Evolutionary conservation across 805 yeast species (phyloP), one percentile per base, ranked within the genome.

Genomic region (Ogataea corticis): DNA sequence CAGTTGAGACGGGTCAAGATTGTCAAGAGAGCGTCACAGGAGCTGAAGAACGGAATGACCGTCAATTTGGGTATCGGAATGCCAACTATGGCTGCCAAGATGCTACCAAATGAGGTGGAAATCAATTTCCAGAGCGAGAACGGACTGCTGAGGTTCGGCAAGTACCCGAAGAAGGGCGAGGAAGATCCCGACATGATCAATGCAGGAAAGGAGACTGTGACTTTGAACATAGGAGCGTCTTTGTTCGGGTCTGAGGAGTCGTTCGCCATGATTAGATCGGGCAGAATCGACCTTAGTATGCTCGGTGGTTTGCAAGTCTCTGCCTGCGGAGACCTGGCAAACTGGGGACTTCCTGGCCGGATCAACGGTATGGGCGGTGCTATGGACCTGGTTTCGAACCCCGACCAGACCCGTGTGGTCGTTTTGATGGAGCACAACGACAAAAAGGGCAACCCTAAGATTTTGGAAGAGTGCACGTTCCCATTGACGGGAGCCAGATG

Each of bases 321-420:
- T 2, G 63, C 66, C 33, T 57, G 47, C 38, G 80, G 79, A 32
- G 80, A 75, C 46, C 66, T 75, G 31, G 80, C 80, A 33, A 75
- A 75, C 57, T 75, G 80, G 79, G 77, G 73, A 19, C 62, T 75
- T 5, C 80, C 80, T 1, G 79, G 79, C 7, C 63, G 68, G 46
- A 70, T 75, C 34, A 74, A 72, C 56, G 80, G 79, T 15, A 76
- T 75, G 74, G 80, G 80, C 18, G 79, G 80, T 14, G 79, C 79
- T 17, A 76, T 76, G 79, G 79, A 74, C 51, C 65, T 75, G 23
- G 79, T 73, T 9, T 69, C 76, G 9, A 72, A 73, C 50, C 77
- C 77, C 11, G 59, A 59, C 18, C 57, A 65, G 32, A 75, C 79
- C 4, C 60, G 63, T 40, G 78, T 75, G 14, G 70, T 75, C 30